A percentile compares a stretch with the other conserved stretches of the same genome.
phyloP scores from a whole-genome alignment of 257 asterid genomes.

The Solanum chaucha region DNA sequence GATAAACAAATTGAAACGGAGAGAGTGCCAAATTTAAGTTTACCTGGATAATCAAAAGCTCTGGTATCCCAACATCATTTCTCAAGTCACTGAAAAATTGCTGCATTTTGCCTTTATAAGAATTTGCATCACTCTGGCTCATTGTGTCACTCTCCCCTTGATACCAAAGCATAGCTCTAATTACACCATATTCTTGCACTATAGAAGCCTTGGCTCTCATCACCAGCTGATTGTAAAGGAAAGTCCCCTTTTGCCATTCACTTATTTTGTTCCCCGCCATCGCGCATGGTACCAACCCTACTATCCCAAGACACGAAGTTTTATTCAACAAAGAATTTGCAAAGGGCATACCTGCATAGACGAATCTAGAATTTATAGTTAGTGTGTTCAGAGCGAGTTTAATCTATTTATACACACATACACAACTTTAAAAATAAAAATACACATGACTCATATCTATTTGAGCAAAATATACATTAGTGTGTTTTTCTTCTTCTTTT shows the following conservation, averaged over 20 bases:
- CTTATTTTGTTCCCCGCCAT: constrained; percentile 25
- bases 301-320: background rate
- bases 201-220: constrained; percentile 5
- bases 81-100: constrained; percentile 15
- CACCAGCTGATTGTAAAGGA: constrained; percentile 17
- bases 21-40: background rate
- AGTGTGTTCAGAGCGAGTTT: background rate
- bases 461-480: background rate
- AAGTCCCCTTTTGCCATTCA: constrained; percentile 18
- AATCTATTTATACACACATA: background rate
- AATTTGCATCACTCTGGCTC: constrained; percentile 1
- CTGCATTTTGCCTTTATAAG: constrained; percentile 12
- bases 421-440: background rate
- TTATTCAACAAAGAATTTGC: constrained; percentile 13
- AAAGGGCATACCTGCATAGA: constrained; percentile 18
- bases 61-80: constrained; percentile 4
- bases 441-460: too few relatives aligned
- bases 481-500: background rate
- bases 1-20: background rate
- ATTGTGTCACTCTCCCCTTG: constrained; percentile 27
- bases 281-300: constrained; percentile 35
- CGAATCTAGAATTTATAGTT: background rate
- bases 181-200: background rate
- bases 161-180: constrained; percentile 28
- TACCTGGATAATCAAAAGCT: constrained; percentile 20